Evolutionary conservation across 306 rosid species (phyloP), one percentile per base, ranked within the genome.

Genomic region (Quercus dentata): DNA sequence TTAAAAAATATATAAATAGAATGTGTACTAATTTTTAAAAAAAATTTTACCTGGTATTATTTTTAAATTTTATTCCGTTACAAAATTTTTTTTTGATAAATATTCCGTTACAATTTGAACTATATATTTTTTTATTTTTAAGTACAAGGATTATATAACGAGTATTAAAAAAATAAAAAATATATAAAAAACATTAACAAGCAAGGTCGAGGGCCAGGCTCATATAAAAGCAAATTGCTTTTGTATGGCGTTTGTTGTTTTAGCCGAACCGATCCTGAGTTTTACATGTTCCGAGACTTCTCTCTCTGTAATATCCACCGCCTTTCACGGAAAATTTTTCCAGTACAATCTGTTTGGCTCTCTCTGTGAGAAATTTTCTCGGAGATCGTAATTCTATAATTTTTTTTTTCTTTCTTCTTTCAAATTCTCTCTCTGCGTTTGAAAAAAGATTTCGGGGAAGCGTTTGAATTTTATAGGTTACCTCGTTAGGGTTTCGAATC

Each of bases 401-500:
- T 41, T 6, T 13, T 10, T 49, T 3, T 11, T 12, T 49, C 4
- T 3, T 49, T 3, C 1, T 12, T 49, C 23, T 70, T 61, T 63
- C 74, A 30, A 8, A n/a, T 3, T 33, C 17, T 7, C 4, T 33
- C 12, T 35, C 11, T 69, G 61, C 56, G 73, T 44, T 33, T 70
- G 64, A 33, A 73, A 69, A 74, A 71, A 46, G 59, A 41, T 52
- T 18, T 13, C 25, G 13, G 18, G 56, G 74, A 72, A 64, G 28
- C 74, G 52, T 31, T 73, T 69, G 61, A 76, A 75, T 46, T 65
- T 38, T 75, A n/a, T 21, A 73, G 56, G 33, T 62, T 27, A 74
- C 51, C 33, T 63, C 21, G 33, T 67, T 78, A 69, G 85, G 81
- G 74, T 51, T 78, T 78, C 31, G 68, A 17, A 31, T 71, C 14